phyloP scores from a whole-genome alignment of 2,329 filamentous ascomycete species.

The Chlorencoelia australis region DNA sequence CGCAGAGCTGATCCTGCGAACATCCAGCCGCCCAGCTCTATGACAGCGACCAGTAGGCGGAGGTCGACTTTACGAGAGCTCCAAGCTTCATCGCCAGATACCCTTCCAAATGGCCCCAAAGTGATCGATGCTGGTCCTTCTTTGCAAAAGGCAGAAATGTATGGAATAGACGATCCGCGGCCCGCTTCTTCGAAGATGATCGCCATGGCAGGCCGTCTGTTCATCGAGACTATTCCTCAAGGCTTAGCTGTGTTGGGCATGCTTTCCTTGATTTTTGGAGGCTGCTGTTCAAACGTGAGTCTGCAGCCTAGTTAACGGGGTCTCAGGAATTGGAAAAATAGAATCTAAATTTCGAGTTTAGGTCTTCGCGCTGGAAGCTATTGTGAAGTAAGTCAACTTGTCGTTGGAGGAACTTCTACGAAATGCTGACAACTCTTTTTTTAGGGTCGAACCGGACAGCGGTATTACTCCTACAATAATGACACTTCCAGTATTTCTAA shows the following conservation, averaged over 20 bases:
- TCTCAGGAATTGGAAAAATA: conserved; percentile 1
- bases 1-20: conserved; percentile 6
- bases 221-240: conserved; percentile 49
- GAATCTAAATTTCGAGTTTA: conserved; percentile 33
- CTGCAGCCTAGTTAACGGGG: no score
- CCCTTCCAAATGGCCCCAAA: conserved; percentile 33
- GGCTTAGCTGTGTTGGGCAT: conserved; percentile 58
- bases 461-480: conserved; percentile 41
- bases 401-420: not conserved
- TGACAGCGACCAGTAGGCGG: conserved; percentile 31
- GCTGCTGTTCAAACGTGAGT: conserved; percentile 85
- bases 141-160: conserved; percentile 44
- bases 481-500: conserved; percentile 11
- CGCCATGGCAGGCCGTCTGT: conserved; percentile 41
- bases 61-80: conserved; percentile 36
- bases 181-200: conserved; percentile 40
- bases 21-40: conserved; percentile 1
- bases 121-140: conserved; percentile 45
- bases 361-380: conserved; percentile 93
- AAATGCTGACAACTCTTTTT: conserved; percentile 17
- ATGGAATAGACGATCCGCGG: conserved; percentile 43
- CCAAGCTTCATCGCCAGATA: conserved; percentile 32
- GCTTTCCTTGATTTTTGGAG: conserved; percentile 83
- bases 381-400: conserved; percentile 64
- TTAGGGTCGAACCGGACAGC: conserved; percentile 71